Evolutionary conservation across 2,329 filamentous ascomycete genomes (phyloP).

Genomic region (Verticillium tricorpus): DNA sequence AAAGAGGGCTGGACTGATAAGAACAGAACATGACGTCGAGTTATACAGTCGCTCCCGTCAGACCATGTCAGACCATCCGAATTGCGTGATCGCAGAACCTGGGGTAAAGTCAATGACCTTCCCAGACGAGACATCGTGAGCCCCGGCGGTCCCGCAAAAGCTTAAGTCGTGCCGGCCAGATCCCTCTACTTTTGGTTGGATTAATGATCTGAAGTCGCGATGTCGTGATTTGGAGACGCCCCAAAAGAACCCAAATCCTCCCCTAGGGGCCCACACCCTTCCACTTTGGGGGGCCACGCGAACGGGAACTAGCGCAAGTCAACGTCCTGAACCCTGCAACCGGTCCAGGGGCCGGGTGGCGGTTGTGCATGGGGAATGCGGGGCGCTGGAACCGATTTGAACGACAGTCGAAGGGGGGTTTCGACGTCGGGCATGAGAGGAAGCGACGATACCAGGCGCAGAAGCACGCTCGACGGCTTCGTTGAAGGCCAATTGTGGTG

Average conservation of each 20-base stretch:
- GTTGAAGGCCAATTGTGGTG: neutral
- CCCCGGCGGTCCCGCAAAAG: neutral
- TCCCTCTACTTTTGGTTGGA: neutral
- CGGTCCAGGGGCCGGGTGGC: neutral
- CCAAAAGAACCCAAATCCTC: neutral
- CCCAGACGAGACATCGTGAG: neutral
- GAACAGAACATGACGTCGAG: neutral
- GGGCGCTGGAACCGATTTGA: neutral
- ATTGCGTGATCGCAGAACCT: neutral
- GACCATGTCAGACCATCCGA: neutral
- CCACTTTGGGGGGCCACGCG: neutral
- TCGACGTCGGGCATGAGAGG: neutral
- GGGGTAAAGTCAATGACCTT: neutral
- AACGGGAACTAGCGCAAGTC: conserved; percentile 3
- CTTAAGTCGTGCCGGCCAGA: neutral
- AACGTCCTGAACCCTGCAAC: conserved; percentile 1
- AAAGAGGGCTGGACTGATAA: too few relatives aligned
- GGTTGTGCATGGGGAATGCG: neutral
- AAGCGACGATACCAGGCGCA: neutral
- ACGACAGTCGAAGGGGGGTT: conserved; percentile 1
- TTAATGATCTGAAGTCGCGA: conserved; percentile 1
- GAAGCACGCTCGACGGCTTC: neutral
- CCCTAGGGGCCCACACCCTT: neutral
- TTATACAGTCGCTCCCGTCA: neutral
- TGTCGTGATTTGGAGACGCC: conserved; percentile 2